Evolutionary conservation across 805 yeast genomes (phyloP), one percentile per base, ranked within the genome.

Genomic region (Suhomyces vadensis): DNA sequence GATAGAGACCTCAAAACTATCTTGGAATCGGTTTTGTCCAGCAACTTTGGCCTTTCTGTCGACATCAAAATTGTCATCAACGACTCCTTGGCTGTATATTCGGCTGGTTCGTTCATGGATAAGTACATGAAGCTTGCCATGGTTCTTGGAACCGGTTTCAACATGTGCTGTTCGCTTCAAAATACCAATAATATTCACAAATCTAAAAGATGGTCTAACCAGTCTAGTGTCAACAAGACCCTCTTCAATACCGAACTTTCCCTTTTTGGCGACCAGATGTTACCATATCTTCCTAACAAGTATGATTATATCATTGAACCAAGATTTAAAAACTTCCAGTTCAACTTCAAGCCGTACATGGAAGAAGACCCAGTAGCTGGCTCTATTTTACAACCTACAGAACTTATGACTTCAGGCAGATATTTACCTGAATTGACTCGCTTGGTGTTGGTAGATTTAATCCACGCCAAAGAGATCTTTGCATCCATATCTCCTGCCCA

Each of bases 141-240:
- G 51, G 85, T 84, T 3, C 60, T 83, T 40, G 90, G 91, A 1
- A 84, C 91, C 2, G 91, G 91, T 1, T 60, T 79, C 42, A 84
- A 84, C 52, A 59, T 79, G 26, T 79, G 81, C 62, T 67, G 79
- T 64, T 53, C 66, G 21, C 58, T 64, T 24, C 52, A 51, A 19
- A 39, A 42, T 22, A 35, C 41, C 8, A n/a, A 33, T n/a, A 33
- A n/a, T 6, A 47, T 63, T 27, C 59, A 55, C n/a, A 39, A 23
- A n/a, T 46, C 42, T 7, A 57, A 57, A 37, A 26, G 36, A 44
- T 48, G 27, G 23, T 29, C 8, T 29, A 35, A 31, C 23, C 33
- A 17, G n/a, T 36, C 46, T 6, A 24, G 39, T 35, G 31, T 26
- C 33, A 35, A 42, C 25, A 46, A 37, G 38, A 53, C 56, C n/a